A percentile compares a stretch with the other conserved stretches of the same genome.
Evolutionary conservation across 148 eudicot species (phyloP).

Genomic region (Vaccinium vitisidaea): DNA sequence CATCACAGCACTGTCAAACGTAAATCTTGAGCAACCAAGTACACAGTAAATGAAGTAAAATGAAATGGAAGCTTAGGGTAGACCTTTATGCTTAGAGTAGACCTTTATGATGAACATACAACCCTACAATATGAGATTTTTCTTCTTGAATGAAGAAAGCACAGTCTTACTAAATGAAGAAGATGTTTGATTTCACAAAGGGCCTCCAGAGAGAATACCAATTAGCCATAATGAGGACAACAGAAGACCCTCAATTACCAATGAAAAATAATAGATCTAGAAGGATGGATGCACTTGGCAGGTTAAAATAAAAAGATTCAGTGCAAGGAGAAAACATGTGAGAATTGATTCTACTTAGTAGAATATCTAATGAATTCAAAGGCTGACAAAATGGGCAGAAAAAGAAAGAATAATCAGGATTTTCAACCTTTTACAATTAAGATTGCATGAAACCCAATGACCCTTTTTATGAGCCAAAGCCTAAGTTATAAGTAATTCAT

Average conservation of each 20-base stretch:
- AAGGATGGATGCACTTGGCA: background rate
- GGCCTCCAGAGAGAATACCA: background rate
- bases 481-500: background rate
- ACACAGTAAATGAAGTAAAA: slow-evolving; percentile 1
- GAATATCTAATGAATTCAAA: background rate
- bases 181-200: background rate
- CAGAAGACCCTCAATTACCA: background rate
- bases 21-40: background rate
- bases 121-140: background rate
- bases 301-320: background rate
- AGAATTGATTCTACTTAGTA: background rate
- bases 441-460: background rate
- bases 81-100: background rate
- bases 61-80: background rate
- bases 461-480: background rate
- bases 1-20: background rate
- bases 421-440: background rate
- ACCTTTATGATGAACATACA: background rate
- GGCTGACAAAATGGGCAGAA: background rate
- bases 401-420: background rate
- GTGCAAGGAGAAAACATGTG: background rate
- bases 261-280: background rate
- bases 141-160: background rate
- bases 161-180: background rate
- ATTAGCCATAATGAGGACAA: background rate